Percentiles rank a stretch among this genome's conserved stretches.
Evolutionary conservation across 441 rosid species (phyloP).

Genomic region (Isatis lusitanica): DNA sequence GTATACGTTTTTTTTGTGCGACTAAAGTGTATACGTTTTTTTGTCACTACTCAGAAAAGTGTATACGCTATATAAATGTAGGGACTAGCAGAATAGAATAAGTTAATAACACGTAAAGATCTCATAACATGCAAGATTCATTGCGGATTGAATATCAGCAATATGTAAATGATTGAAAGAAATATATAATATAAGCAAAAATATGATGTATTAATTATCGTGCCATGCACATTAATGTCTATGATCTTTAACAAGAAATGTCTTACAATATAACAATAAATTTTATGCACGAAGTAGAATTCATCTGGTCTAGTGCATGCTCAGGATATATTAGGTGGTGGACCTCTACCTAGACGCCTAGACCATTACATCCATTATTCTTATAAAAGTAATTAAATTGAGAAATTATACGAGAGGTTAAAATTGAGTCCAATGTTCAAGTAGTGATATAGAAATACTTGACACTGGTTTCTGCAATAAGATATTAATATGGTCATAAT

Average conservation of each 20-base stretch:
- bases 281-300: background rate
- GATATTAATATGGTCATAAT: background rate
- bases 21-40: slow-evolving; percentile 25
- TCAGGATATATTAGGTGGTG: background rate
- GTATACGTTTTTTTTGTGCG: slow-evolving; percentile 12
- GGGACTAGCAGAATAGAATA: slow-evolving; percentile 4
- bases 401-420: background rate
- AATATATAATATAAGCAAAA: background rate
- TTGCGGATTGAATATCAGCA: slow-evolving; percentile 13
- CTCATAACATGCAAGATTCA: slow-evolving; percentile 35
- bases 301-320: background rate
- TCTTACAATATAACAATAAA: background rate
- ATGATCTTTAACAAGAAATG: too few relatives aligned
- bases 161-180: slow-evolving; percentile 17
- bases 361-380: too few relatives aligned
- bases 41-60: slow-evolving; percentile 15
- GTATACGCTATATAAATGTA: slow-evolving; percentile 19
- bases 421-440: background rate
- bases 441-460: too few relatives aligned
- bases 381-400: too few relatives aligned
- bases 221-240: background rate
- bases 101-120: slow-evolving; percentile 29
- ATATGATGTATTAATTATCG: background rate
- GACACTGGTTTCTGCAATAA: background rate
- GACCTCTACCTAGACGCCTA: background rate